Percentiles rank a stretch among this genome's conserved stretches.
phyloP scores from a whole-genome alignment of 768 basidiomycete genomes.

The Pulveroboletus sp. region DNA sequence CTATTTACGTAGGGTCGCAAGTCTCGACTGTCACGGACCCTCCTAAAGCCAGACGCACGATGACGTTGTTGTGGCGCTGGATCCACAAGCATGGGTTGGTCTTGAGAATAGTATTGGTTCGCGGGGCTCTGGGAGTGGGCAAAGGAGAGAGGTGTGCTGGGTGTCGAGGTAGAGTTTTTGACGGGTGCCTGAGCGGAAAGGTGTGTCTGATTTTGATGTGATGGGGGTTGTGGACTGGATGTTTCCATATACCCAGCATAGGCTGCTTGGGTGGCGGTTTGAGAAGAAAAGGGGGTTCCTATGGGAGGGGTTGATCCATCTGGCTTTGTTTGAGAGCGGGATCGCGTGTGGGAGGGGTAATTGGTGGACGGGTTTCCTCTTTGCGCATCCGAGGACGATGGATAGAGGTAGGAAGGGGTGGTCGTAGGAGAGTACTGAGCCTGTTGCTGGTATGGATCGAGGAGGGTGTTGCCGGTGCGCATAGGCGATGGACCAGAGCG shows the following conservation, averaged over 20 bases:
- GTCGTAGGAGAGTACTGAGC: slow-evolving; percentile 54
- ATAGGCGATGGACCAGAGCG: slow-evolving; percentile 59
- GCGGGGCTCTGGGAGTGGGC: slow-evolving; percentile 48
- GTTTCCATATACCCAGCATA: slow-evolving; percentile 58
- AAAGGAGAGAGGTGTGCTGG: slow-evolving; percentile 69
- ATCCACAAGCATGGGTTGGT: slow-evolving; percentile 74
- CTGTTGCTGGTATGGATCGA: slow-evolving; percentile 73
- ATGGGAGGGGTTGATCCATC: slow-evolving; percentile 47
- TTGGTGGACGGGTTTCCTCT: slow-evolving; percentile 37
- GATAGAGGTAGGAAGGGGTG: slow-evolving; percentile 43
- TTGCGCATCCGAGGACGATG: slow-evolving; percentile 33
- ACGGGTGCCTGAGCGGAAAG: slow-evolving; percentile 44
- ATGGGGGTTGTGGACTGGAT: slow-evolving; percentile 55
- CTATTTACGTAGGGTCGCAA: slow-evolving; percentile 68
- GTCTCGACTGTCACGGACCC: slow-evolving; percentile 73
- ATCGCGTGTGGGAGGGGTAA: slow-evolving; percentile 55
- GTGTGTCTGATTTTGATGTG: slow-evolving; percentile 46
- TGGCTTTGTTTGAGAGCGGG: slow-evolving; percentile 51
- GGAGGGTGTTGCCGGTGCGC: slow-evolving; percentile 47
- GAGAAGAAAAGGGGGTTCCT: slow-evolving; percentile 54
- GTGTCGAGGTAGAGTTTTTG: slow-evolving; percentile 60
- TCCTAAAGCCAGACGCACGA: slow-evolving; percentile 71
- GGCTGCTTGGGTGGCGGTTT: slow-evolving; percentile 38
- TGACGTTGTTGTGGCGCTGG: slow-evolving; percentile 50
- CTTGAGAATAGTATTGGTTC: slow-evolving; percentile 55